These are phyloP conservation scores for cucumber (Cucumis sativus) DNA, from an alignment of 306 rosid species.

Conservation along the genomic window Cucumber_9930_V3 NC_026659.2:15790501-15791000, in stretches of 20 bases:
- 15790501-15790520: background rate
- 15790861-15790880: background rate
- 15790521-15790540: too few relatives aligned
- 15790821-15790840: background rate
- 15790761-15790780: too few relatives aligned
- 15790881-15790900: conserved; percentile 24
- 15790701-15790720: conserved; percentile 18
- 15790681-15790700: conserved; percentile 46
- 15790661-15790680: conserved; percentile 99
- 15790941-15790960: conserved; percentile 26
- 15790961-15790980: conserved; percentile 9
- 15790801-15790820: too few relatives aligned
- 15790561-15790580: background rate
- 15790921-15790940: conserved; percentile 21
- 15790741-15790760: background rate
- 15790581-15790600: background rate
- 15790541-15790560: too few relatives aligned
- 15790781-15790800: too few relatives aligned
- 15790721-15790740: background rate
- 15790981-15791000: conserved; percentile 16
- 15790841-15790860: background rate
- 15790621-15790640: conserved; percentile 16
- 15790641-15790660: conserved; percentile 97
- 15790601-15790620: background rate
- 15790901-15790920: conserved; percentile 51